phyloP scores from a whole-genome alignment of 495 filamentous ascomycete species.

The Aspergillus indologenus region DNA sequence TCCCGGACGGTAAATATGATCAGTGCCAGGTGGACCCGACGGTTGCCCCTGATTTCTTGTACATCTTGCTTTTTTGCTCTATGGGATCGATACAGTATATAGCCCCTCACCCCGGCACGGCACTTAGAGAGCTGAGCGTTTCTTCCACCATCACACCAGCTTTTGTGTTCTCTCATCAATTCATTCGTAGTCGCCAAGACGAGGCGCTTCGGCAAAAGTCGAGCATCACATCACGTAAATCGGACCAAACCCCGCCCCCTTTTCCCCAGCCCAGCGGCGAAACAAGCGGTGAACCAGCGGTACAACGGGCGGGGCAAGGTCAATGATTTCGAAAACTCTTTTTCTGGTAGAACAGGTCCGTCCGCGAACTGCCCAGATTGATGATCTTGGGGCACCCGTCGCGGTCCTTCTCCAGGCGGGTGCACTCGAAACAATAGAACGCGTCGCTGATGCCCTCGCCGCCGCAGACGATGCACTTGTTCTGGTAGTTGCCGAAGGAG shows the following conservation, averaged over 20 bases:
- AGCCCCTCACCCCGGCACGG: neutral
- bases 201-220: too few species aligned
- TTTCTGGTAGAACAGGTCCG: slow-evolving; percentile 88
- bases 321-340: slow-evolving; percentile 72
- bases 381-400: slow-evolving; percentile 99
- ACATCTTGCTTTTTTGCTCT: neutral
- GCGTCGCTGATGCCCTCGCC: slow-evolving; percentile 98
- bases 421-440: slow-evolving; percentile 99
- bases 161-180: too few species aligned
- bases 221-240: too few species aligned
- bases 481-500: slow-evolving; percentile 99
- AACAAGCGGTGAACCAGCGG: too few species aligned
- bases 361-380: slow-evolving; percentile 90
- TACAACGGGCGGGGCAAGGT: slow-evolving; percentile 15
- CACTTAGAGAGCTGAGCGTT: neutral
- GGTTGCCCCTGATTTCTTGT: neutral
- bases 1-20: slow-evolving; percentile 59
- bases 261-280: too few species aligned
- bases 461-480: slow-evolving; percentile 98
- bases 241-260: too few species aligned
- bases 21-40: neutral
- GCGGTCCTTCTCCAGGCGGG: slow-evolving; percentile 91
- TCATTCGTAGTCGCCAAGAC: too few species aligned
- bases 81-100: neutral
- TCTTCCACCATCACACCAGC: too few species aligned